Conservation (phyloP, 139 green algal genomes). For the Coelastrella sp. region DNA sequence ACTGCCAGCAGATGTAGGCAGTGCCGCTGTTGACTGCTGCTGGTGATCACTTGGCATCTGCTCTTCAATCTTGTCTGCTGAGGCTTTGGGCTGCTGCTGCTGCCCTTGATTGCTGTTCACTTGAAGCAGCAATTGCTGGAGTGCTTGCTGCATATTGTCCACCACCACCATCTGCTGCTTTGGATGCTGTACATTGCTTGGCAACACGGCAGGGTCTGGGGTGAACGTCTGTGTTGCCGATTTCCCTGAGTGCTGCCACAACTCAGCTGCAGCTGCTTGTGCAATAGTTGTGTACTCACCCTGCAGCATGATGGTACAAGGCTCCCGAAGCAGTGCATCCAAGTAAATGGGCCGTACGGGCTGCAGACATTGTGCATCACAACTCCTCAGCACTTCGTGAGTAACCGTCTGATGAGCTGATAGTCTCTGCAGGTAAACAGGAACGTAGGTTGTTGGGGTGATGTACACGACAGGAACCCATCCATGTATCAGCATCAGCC, state of each 20-base stretch:
- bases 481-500: too few species aligned
- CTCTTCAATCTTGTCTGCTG: not conserved
- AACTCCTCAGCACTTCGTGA: not conserved
- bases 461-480: too few species aligned
- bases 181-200: not conserved
- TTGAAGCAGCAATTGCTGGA: conserved; percentile 3
- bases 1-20: not conserved
- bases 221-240: not conserved
- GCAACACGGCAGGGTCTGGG: not conserved
- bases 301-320: conserved; percentile 5
- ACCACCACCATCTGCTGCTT: not conserved
- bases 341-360: conserved; percentile 27
- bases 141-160: not conserved
- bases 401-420: conserved; percentile 23
- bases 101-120: not conserved
- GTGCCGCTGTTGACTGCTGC: not conserved
- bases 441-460: too few species aligned
- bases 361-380: not conserved
- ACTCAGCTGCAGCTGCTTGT: not conserved
- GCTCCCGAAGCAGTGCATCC: conserved; percentile 35
- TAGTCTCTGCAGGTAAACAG: conserved; percentile 2
- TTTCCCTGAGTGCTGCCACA: not conserved
- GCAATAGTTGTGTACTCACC: conserved; percentile 10
- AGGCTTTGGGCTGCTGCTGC: not conserved
- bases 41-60: not conserved